Conservation (phyloP, 2,329 filamentous ascomycete species). For the Aciculosporium take region DNA sequence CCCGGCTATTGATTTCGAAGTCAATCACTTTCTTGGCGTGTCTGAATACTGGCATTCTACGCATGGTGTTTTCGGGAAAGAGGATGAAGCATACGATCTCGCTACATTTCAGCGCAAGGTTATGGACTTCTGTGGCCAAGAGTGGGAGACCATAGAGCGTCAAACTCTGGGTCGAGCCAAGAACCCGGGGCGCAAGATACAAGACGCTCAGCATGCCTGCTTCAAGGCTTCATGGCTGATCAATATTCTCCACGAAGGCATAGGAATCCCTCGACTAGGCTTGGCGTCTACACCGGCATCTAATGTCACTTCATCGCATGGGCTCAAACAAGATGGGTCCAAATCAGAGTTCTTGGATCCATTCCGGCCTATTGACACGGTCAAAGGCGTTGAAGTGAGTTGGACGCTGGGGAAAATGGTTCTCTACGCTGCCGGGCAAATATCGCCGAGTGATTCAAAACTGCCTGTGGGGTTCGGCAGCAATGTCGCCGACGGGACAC, state of each 20-base stretch:
- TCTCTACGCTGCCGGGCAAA: constrained; percentile 80
- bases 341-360: constrained; percentile 65
- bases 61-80: constrained; percentile 76
- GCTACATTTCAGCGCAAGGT: constrained; percentile 78
- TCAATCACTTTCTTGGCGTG: constrained; percentile 95
- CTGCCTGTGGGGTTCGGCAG: constrained; percentile 86
- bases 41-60: constrained; percentile 99
- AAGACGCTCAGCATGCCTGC: constrained; percentile 73
- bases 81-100: constrained; percentile 77
- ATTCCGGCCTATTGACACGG: constrained; percentile 87
- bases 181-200: constrained; percentile 60
- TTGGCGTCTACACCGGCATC: constrained; percentile 47
- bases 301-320: constrained; percentile 57
- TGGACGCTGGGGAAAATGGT: constrained; percentile 98
- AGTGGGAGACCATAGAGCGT: constrained; percentile 64
- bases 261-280: constrained; percentile 77
- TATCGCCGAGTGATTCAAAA: constrained; percentile 43
- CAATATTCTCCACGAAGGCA: constrained; percentile 89
- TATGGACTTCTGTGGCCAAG: constrained; percentile 66
- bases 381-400: constrained; percentile 81
- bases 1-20: constrained; percentile 87
- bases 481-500: constrained; percentile 52
- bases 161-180: constrained; percentile 55
- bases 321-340: constrained; percentile 46
- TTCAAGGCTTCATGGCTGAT: constrained; percentile 99